Evolutionary conservation across 257 asterid species (phyloP), one percentile per base, ranked within the genome.

Genomic region (Scutellaria barbata): DNA sequence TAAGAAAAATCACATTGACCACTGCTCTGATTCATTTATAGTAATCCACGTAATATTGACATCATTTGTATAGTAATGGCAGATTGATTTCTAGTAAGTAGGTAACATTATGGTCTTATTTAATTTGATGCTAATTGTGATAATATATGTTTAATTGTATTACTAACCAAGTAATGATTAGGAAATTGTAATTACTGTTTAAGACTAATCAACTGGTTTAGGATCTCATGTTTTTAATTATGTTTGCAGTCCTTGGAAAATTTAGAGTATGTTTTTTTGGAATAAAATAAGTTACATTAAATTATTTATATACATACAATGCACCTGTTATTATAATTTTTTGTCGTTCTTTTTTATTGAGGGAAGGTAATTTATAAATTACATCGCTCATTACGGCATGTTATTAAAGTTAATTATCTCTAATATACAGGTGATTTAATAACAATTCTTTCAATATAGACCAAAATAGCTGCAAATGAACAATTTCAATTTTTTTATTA

Each of bases 161-260:
- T 74, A 5, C 35, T 43, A 74, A 43, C 22, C 40, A 16, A 56
- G 13, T 58, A 57, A 58, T 59, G 8, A 60, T 35, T 76, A 13
- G 63, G 18, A 47, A 4, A 35, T 22, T 42, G 2, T 30, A 30
- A 22, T 61, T 9, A 68, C 52, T 69, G 14, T 47, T 47, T 10
- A 46, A 46, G 52, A 12, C 52, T 47, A 47, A 47, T 47, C 11
- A 47, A 47, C 52, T 47, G 52, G 52, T 47, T 47, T 12, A 47
- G 6, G 52, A 47, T 47, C 52, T 47, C 10, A 47, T 12, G 17
- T 47, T 12, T 4, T 47, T 47, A 12, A 1, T 10, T 18, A 12
- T 40, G 8, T 7, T 10, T 8, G 55, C 35, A 54, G 56, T 54
- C 25, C 18, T 41, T 17, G 20, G 9, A 14, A 68, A 54, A 52